Evolutionary conservation across 129 eudicot species (phyloP), one percentile per base, ranked within the genome.

Genomic region (Flaveria ramosissima): DNA sequence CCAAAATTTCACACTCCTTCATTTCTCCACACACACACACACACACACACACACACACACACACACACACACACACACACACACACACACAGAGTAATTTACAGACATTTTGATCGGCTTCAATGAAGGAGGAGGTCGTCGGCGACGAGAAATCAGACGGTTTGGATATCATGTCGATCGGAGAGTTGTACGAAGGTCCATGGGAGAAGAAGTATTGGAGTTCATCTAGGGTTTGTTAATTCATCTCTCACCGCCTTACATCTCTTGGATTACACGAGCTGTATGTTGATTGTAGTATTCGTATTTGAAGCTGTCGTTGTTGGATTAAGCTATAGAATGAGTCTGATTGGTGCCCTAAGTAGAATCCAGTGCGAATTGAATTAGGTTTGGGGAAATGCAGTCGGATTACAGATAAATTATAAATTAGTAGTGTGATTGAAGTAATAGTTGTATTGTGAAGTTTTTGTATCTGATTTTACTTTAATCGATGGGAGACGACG

Each of bases 201-300:
- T 87, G 88, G 96, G 97, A 88, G 72, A 95, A 95, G 91, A 95
- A 91, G 86, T 95, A 95, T 66, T 91, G 99, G 99, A 95, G 99
- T 84, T 95, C 99, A 55, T 95, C 99, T 71, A 91, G 97, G 99
- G 99, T 91, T 91, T 72, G 89, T 77, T 71, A 51, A 59, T 47
- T 48, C 78, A 53, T 83, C 80, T 59, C 32, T 72, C 14, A 46
- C 27, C 39, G 64, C 7, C 48, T 14, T 2, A 45, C 53, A 20
- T 47, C 3, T 21, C 41, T 23, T 61, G 9, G 7, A 61, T 62
- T 63, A 9, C 7, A 9, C 45, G 27, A 66, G 1, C 45, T 68
- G 39, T 65, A 60, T 61, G 68, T 19, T 27, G n/a, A 47, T 78
- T 55, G 9, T 53, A 27, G 30, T 64, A 42, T 21, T 46, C 23